Conservation (phyloP, 2,329 filamentous ascomycete genomes). For the Hymenoscyphus scutula region DNA sequence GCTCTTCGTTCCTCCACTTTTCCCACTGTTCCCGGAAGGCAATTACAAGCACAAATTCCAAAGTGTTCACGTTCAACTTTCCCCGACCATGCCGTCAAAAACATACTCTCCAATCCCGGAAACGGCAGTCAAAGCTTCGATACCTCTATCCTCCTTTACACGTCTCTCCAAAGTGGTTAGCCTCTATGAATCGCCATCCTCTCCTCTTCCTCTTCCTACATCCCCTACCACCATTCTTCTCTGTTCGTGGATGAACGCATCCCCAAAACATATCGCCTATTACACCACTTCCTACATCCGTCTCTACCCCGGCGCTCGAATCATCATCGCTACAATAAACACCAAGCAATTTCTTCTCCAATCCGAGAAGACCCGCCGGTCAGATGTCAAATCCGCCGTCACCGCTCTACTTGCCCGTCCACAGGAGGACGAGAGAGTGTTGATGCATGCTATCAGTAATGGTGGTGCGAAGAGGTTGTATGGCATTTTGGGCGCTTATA, state of each 20-base stretch:
- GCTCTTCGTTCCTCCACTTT: not conserved
- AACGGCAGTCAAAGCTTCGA: slow-evolving; percentile 14
- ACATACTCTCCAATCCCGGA: slow-evolving; percentile 4
- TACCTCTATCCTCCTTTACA: slow-evolving; percentile 27
- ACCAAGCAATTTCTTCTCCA: slow-evolving; percentile 46
- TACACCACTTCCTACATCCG: slow-evolving; percentile 51
- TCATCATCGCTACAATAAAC: slow-evolving; percentile 50
- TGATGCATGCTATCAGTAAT: slow-evolving; percentile 57
- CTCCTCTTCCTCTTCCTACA: slow-evolving; percentile 1
- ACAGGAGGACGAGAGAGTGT: slow-evolving; percentile 37
- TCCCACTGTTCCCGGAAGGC: not conserved
- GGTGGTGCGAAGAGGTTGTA: slow-evolving; percentile 46
- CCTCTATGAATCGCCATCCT: slow-evolving; percentile 23
- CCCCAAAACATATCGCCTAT: slow-evolving; percentile 53
- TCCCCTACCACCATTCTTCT: slow-evolving; percentile 46
- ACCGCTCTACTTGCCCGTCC: slow-evolving; percentile 20
- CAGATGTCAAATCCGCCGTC: slow-evolving; percentile 36
- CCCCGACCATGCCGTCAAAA: slow-evolving; percentile 5
- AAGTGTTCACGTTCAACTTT: not conserved
- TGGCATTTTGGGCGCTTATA: slow-evolving; percentile 21
- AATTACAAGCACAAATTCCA: not conserved
- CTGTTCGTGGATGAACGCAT: slow-evolving; percentile 57
- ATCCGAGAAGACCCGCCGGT: slow-evolving; percentile 23
- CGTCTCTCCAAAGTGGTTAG: slow-evolving; percentile 24
- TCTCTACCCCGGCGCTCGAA: slow-evolving; percentile 50